phyloP scores from a whole-genome alignment of 1,284 basidiomycete genomes.

The Tilletia setariae region DNA sequence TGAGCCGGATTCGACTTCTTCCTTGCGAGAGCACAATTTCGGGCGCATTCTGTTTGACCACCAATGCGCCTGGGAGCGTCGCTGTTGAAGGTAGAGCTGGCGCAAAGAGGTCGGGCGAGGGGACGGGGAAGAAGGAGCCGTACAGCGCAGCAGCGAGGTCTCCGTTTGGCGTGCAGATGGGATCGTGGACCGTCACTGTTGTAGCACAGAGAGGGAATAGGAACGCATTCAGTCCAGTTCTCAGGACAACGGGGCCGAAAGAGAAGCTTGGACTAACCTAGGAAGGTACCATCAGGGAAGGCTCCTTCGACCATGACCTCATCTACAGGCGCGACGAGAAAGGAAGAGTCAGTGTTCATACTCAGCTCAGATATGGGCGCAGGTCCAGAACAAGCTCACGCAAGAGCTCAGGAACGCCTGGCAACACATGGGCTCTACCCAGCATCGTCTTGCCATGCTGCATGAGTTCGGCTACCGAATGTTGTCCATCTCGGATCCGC shows the following conservation, averaged over 20 bases:
- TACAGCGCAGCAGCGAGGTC: conserved; percentile 79
- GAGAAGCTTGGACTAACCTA: conserved; percentile 21
- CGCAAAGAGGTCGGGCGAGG: conserved; percentile 60
- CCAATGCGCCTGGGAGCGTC: conserved; percentile 35
- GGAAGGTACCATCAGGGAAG: conserved; percentile 48
- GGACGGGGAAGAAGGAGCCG: conserved; percentile 85
- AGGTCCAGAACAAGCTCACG: conserved; percentile 49
- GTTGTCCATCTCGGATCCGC: conserved; percentile 86
- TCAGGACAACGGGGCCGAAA: not conserved
- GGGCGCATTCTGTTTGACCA: conserved; percentile 32
- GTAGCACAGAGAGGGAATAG: not conserved
- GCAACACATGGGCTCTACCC: conserved; percentile 83
- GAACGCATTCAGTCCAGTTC: not conserved
- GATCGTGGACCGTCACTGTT: conserved; percentile 65
- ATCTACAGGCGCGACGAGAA: conserved; percentile 14
- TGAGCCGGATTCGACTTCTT: conserved; percentile 67
- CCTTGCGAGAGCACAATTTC: conserved; percentile 73
- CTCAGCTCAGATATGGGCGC: conserved; percentile 67
- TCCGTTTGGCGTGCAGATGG: conserved; percentile 71
- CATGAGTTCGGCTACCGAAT: conserved; percentile 86
- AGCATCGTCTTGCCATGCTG: conserved; percentile 69
- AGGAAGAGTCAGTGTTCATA: conserved; percentile 57
- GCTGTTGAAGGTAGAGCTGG: not conserved
- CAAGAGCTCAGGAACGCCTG: conserved; percentile 58
- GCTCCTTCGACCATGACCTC: conserved; percentile 54